Evolutionary conservation across 495 filamentous ascomycete genomes (phyloP).

Genomic region (Corynascus novoguineensis): DNA sequence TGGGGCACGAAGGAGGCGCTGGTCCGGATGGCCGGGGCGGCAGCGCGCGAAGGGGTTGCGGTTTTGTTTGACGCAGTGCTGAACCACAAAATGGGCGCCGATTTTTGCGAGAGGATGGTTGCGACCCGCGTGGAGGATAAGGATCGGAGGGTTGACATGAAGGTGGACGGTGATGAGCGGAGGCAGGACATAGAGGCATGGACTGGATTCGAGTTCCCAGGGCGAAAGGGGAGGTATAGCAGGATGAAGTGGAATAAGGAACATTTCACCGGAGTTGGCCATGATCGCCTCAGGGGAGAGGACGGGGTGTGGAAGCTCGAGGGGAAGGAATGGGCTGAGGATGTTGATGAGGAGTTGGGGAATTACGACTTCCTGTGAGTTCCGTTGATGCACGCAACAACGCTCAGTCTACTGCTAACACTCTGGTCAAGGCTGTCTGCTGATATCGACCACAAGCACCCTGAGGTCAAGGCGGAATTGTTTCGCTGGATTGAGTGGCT

Average conservation of each 20-base stretch:
- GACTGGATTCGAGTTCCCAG: constrained; percentile 62
- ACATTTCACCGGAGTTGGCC: constrained; percentile 70
- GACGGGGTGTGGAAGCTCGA: constrained; percentile 64
- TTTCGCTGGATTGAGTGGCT: constrained; percentile 66
- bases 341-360: constrained; percentile 62
- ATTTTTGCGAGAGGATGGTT: constrained; percentile 52
- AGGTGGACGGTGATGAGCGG: constrained; percentile 40
- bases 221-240: constrained; percentile 54
- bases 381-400: neutral
- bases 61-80: constrained; percentile 72
- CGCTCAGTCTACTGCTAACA: neutral
- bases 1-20: constrained; percentile 65
- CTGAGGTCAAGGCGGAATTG: constrained; percentile 59
- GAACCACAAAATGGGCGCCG: constrained; percentile 70
- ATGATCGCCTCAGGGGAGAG: constrained; percentile 50
- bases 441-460: constrained; percentile 63
- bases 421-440: constrained; percentile 52
- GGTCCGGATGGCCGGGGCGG: constrained; percentile 42
- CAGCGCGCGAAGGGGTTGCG: constrained; percentile 47
- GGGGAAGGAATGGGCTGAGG: constrained; percentile 54
- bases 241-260: constrained; percentile 58
- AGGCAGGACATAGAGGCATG: constrained; percentile 61
- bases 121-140: constrained; percentile 56
- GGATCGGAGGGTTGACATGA: constrained; percentile 53
- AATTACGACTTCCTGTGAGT: constrained; percentile 59